Evolutionary conservation across 2,329 filamentous ascomycete species (phyloP).

Genomic region (Botryotinia narcissicola): DNA sequence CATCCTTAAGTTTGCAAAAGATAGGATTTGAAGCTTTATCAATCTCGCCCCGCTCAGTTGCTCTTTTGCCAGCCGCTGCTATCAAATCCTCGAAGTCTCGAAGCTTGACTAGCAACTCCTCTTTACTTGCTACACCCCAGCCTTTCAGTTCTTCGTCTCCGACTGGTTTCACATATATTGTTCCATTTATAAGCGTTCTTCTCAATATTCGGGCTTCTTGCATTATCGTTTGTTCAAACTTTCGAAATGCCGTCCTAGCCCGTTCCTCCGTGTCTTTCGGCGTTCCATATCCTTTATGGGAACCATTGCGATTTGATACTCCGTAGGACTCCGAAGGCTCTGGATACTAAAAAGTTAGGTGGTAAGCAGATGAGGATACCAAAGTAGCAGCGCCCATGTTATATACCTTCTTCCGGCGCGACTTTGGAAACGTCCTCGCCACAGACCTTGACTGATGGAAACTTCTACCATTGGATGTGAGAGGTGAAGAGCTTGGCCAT

Average conservation of each 20-base stretch:
- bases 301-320: background rate
- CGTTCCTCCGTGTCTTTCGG: background rate
- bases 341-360: background rate
- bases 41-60: slow-evolving; percentile 21
- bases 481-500: slow-evolving; percentile 32
- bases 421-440: background rate
- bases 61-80: slow-evolving; percentile 17
- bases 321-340: background rate
- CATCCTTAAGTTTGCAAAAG: slow-evolving; percentile 48
- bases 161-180: too few relatives aligned
- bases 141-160: background rate
- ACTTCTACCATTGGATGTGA: background rate
- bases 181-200: background rate
- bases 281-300: background rate
- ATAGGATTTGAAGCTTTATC: slow-evolving; percentile 28
- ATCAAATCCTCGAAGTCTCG: background rate
- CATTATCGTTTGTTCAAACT: background rate
- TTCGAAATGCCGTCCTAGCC: background rate
- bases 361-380: slow-evolving; percentile 1
- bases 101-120: background rate
- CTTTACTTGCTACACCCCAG: background rate
- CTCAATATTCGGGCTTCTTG: background rate
- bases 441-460: slow-evolving; percentile 18
- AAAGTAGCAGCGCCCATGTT: background rate
- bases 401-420: background rate